Evolutionary conservation across 1,139 yeast genomes (phyloP).

Genomic region (Wickerhamiella pararugosa): DNA sequence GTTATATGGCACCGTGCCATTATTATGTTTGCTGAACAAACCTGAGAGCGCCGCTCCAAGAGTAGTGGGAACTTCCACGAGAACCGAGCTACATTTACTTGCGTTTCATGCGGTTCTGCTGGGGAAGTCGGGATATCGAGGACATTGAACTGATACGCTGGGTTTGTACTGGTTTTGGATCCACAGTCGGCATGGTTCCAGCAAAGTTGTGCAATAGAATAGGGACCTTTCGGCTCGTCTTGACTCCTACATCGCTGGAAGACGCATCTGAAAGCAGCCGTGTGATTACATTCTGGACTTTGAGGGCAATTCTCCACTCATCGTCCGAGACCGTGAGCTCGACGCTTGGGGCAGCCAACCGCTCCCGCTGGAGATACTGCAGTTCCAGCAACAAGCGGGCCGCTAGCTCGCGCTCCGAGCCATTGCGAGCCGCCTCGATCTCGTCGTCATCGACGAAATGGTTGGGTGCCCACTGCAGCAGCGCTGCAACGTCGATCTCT

Average conservation of each 20-base stretch:
- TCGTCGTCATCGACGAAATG: constrained; percentile 40
- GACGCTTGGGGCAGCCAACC: constrained; percentile 26
- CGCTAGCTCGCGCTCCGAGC: constrained; percentile 40
- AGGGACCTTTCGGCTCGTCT: constrained; percentile 34
- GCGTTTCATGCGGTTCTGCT: no score
- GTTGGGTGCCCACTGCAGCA: constrained; percentile 42
- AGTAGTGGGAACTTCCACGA: no score
- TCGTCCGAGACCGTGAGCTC: constrained; percentile 21
- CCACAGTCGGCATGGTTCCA: constrained; percentile 64
- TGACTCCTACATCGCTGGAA: constrained; percentile 17
- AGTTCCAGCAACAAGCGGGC: constrained; percentile 41
- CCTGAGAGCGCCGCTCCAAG: no score
- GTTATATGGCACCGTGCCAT: no score
- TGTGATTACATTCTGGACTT: constrained; percentile 35
- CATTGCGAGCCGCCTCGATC: constrained; percentile 32
- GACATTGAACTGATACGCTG: background rate
- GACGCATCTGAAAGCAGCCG: constrained; percentile 28
- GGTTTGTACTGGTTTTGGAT: constrained; percentile 14
- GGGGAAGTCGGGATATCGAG: no score
- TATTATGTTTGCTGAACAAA: no score
- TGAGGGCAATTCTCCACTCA: constrained; percentile 38
- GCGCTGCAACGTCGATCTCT: constrained; percentile 19
- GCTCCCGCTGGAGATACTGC: constrained; percentile 46
- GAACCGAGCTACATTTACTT: no score
- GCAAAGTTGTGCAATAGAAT: constrained; percentile 57